Evolutionary conservation across 805 yeast genomes (phyloP).

Genomic region (Vanderwaltozyma yarrowii): DNA sequence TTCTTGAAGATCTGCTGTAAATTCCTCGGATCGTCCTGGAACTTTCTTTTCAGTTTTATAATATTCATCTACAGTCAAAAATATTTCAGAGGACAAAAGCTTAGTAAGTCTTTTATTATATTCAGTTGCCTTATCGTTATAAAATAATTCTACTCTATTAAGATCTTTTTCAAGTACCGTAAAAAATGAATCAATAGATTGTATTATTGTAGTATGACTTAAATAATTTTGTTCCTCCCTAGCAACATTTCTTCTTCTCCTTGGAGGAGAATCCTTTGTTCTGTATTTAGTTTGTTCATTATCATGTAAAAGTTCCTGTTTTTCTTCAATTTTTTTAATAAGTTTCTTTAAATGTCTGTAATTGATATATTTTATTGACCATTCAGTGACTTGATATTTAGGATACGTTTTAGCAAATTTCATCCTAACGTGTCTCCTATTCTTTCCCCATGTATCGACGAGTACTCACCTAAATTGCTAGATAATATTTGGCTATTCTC

Average conservation of each 20-base stretch:
- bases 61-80: not conserved
- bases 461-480: too few relatives aligned
- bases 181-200: constrained; percentile 56
- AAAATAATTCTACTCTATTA: constrained; percentile 73
- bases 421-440: too few relatives aligned
- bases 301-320: constrained; percentile 29
- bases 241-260: constrained; percentile 3
- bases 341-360: constrained; percentile 76
- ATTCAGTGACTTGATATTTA: constrained; percentile 88
- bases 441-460: too few relatives aligned
- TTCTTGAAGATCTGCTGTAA: constrained; percentile 45
- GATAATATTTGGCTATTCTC: too few relatives aligned
- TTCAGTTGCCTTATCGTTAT: constrained; percentile 60
- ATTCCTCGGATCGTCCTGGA: constrained; percentile 5
- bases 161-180: constrained; percentile 70
- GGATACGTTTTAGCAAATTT: constrained; percentile 74
- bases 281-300: constrained; percentile 4
- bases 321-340: constrained; percentile 51
- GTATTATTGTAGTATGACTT: constrained; percentile 34
- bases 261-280: constrained; percentile 5
- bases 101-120: constrained; percentile 59
- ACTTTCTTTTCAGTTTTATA: not conserved
- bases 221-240: constrained; percentile 14
- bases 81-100: constrained; percentile 29
- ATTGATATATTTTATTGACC: constrained; percentile 74